phyloP scores from a whole-genome alignment of 306 rosid species.

The Cicer yamashitae region DNA sequence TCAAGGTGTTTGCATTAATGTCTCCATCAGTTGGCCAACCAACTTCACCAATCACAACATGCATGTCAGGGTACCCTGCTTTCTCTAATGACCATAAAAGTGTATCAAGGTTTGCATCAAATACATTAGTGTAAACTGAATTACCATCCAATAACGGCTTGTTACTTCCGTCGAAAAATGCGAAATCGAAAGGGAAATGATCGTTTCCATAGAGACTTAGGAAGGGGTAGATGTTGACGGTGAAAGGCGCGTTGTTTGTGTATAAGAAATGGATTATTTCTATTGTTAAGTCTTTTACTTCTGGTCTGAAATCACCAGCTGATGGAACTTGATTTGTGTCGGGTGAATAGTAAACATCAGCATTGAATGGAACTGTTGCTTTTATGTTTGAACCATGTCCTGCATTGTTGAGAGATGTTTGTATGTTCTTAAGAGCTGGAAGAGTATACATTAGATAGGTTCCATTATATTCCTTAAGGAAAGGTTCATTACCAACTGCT shows the following conservation, averaged over 20 bases:
- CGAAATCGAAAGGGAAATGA: conserved; percentile 84
- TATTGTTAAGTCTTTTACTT: conserved; percentile 60
- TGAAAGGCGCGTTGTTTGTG: conserved; percentile 72
- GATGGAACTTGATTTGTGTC: conserved; percentile 83
- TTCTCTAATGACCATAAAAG: conserved; percentile 76
- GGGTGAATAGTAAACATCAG: conserved; percentile 86
- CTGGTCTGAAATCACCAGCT: conserved; percentile 87
- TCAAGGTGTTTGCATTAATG: conserved; percentile 58
- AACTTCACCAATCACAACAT: conserved; percentile 73
- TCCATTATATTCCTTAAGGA: conserved; percentile 82
- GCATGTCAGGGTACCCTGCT: conserved; percentile 72
- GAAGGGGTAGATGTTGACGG: conserved; percentile 88
- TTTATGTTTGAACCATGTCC: conserved; percentile 71
- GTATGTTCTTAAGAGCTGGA: conserved; percentile 86
- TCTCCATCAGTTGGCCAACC: conserved; percentile 93
- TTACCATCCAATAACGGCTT: conserved; percentile 69
- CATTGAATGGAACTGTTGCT: conserved; percentile 93
- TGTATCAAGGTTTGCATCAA: conserved; percentile 81
- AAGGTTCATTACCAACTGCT: conserved; percentile 96
- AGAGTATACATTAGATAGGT: conserved; percentile 61
- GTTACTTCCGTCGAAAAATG: conserved; percentile 78
- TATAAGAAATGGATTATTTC: conserved; percentile 69
- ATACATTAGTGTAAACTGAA: conserved; percentile 63
- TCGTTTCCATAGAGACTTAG: conserved; percentile 74
- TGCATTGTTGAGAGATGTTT: conserved; percentile 68